These are phyloP conservation scores for Guyanaporus albipodus DNA, from an alignment of 768 basidiomycete genomes.

Conservation along the genomic window DNA sequence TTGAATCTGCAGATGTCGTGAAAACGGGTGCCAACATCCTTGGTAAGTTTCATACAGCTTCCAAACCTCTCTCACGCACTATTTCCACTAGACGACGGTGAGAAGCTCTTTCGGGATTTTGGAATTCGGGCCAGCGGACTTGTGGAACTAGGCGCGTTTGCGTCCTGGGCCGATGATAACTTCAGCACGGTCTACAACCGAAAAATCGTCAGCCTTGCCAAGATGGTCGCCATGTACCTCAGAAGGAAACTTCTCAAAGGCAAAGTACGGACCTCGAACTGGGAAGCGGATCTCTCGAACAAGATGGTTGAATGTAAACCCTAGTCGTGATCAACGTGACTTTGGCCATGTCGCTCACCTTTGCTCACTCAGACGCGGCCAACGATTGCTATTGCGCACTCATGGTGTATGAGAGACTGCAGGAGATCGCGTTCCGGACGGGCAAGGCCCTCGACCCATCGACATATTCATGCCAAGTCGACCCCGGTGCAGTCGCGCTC, in stretches of 20 bases:
- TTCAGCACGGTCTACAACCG: slow-evolving; percentile 35
- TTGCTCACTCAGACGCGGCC: slow-evolving; percentile 41
- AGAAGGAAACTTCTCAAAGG: slow-evolving; percentile 40
- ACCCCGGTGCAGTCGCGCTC: slow-evolving; percentile 2
- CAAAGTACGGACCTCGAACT: slow-evolving; percentile 44
- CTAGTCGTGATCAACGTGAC: not conserved
- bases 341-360: not conserved
- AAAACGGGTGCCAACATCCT: slow-evolving; percentile 50
- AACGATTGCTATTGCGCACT: slow-evolving; percentile 49
- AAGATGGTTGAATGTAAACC: slow-evolving; percentile 38
- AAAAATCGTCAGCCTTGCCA: slow-evolving; percentile 40
- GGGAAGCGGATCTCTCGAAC: slow-evolving; percentile 37
- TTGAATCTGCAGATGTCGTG: slow-evolving; percentile 37
- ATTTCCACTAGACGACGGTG: slow-evolving; percentile 39
- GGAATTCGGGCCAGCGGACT: slow-evolving; percentile 40
- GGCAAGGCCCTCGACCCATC: slow-evolving; percentile 15
- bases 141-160: slow-evolving; percentile 45
- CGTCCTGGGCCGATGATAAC: slow-evolving; percentile 35
- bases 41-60: slow-evolving; percentile 31
- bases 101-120: slow-evolving; percentile 46
- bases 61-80: not conserved
- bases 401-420: slow-evolving; percentile 39
- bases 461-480: slow-evolving; percentile 29
- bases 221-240: slow-evolving; percentile 42
- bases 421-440: slow-evolving; percentile 27